Base-by-base conservation (phyloP, 345 rosid species). In the Pelargonium nanum region DNA sequence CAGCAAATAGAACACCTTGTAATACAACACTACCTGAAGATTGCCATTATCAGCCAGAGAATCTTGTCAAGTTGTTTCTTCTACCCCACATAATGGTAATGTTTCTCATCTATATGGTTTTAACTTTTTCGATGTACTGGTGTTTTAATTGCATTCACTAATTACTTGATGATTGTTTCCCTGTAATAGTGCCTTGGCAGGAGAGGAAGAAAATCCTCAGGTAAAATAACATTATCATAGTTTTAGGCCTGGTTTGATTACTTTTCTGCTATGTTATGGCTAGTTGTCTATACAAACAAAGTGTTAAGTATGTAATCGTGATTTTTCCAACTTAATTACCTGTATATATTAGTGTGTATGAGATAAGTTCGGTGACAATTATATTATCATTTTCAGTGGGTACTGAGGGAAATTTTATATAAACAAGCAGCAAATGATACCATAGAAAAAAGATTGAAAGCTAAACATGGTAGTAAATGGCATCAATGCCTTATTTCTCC, bases 1-100 rank as follows among this genome's bases (percentile, higher is more conserved):
- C 96, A 65, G 85, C 85, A 66, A 93, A 63, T 68, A 76, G 88
- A 81, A 57, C 72, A 61, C 80, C 82, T 53, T 72, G 81, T 68
- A 83, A 69, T 56, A 81, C 85, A 53, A 85, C 65, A 65, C 81
- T 93, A 57, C 98, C 99, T n/a, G 97, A 89, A 80, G 97, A 93
- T 82, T 87, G 96, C 68, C 99, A 93, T 74, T 93, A 85, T 72
- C 97, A 87, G 72, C 99, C 97, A 30, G 97, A 89, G 78, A 70
- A 79, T 74, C 88, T 93, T 58, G 83, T 87, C 61, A 93, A 89
- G 72, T 75, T 93, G 56, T 93, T 93, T 75, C 86, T 89, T 69
- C 78, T 87, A 25, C 99, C 99, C 8, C 76, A 85, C 65, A 70
- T 75, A 45, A 78, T 79, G 97, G 99, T 92, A 89, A 70, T 65